Percentiles rank a stretch among this genome's conserved stretches.
Evolutionary conservation across 1,139 yeast genomes (phyloP).

Genomic region (Kurtzmaniella quercitrusa): DNA sequence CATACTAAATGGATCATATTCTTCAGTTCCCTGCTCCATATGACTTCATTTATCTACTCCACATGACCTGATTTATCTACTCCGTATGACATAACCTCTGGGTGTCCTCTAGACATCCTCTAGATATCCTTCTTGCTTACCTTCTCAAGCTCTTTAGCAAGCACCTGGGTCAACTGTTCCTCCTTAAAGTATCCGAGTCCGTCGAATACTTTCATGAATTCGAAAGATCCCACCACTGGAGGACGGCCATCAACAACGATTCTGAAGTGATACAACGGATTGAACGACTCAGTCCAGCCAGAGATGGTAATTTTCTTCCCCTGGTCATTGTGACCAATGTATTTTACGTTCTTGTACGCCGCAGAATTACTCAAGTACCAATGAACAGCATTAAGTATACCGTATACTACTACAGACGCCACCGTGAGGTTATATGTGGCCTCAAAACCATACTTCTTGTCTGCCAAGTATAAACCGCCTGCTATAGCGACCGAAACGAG

Average conservation of each 20-base stretch:
- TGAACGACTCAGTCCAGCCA: slow-evolving; percentile 36
- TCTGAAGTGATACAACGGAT: slow-evolving; percentile 40
- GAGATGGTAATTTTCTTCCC: slow-evolving; percentile 33
- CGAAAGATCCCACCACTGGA: slow-evolving; percentile 20
- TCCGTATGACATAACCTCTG: no score
- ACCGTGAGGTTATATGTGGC: slow-evolving; percentile 31
- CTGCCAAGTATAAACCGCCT: slow-evolving; percentile 60
- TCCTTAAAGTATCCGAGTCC: slow-evolving; percentile 43
- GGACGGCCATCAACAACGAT: slow-evolving; percentile 25
- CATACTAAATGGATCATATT: no score
- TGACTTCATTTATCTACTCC: no score
- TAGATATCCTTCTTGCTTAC: slow-evolving; percentile 14
- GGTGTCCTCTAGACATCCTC: not conserved
- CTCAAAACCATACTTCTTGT: slow-evolving; percentile 52
- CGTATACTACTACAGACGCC: slow-evolving; percentile 48
- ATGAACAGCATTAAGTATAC: slow-evolving; percentile 43
- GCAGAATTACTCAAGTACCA: slow-evolving; percentile 37
- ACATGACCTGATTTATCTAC: no score
- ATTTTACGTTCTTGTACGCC: slow-evolving; percentile 53
- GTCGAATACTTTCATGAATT: slow-evolving; percentile 45
- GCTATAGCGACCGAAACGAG: slow-evolving; percentile 63
- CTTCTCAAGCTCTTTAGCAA: slow-evolving; percentile 25
- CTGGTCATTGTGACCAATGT: slow-evolving; percentile 45
- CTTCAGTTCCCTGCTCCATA: no score
- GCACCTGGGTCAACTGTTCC: slow-evolving; percentile 29